Conservation (phyloP, 352 stramenopile species). For the Detonula confervacea region DNA sequence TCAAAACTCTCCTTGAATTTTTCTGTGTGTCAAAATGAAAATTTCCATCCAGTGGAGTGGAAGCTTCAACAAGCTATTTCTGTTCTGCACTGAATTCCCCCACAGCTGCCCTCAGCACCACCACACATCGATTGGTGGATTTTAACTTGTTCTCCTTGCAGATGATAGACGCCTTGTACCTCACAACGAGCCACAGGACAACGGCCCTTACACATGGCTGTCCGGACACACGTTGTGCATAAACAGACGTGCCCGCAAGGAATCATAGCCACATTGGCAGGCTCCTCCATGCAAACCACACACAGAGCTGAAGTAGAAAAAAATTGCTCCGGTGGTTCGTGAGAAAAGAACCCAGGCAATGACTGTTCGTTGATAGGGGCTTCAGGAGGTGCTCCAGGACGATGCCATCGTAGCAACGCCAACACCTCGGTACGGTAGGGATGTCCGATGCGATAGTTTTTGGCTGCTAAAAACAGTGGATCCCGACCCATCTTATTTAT, state of each 20-base stretch:
- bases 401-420: conserved; percentile 32
- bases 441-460: conserved; percentile 41
- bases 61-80: conserved; percentile 11
- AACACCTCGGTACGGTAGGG: conserved; percentile 28
- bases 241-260: conserved; percentile 51
- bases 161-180: conserved; percentile 36
- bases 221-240: conserved; percentile 33
- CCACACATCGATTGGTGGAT: conserved; percentile 11
- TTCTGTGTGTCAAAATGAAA: too few relatives aligned
- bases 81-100: not conserved
- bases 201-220: conserved; percentile 15
- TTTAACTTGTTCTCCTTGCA: conserved; percentile 26
- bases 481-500: conserved; percentile 32
- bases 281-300: conserved; percentile 39
- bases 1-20: too few relatives aligned
- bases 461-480: conserved; percentile 43
- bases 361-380: not conserved
- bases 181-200: conserved; percentile 54
- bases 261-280: conserved; percentile 34
- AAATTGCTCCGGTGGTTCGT: conserved; percentile 31
- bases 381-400: conserved; percentile 7
- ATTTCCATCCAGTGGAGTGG: not conserved
- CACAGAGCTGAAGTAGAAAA: conserved; percentile 36
- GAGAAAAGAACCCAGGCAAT: conserved; percentile 26
- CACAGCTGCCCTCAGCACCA: not conserved